These are phyloP conservation scores for Fusarium denticulatum DNA, from an alignment of 2,329 filamentous ascomycete genomes.

Conservation along the genomic window DNA sequence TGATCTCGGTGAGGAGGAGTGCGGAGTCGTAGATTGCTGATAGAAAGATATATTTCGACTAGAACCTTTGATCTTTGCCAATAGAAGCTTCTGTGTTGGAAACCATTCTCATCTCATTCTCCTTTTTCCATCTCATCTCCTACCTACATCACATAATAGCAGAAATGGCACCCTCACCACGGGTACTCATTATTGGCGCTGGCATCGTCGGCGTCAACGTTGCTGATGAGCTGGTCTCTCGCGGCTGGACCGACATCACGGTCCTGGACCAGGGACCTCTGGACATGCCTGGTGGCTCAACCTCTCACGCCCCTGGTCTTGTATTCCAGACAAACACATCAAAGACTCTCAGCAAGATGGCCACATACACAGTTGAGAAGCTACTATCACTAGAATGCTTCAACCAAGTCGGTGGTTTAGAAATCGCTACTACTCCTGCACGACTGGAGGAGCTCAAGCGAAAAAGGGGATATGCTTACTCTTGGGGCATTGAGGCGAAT, in stretches of 20 bases:
- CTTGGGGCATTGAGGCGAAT: conserved; percentile 67
- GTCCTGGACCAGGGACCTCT: conserved; percentile 72
- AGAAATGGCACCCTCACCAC: conserved; percentile 44
- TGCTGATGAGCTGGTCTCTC: conserved; percentile 69
- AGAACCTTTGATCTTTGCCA: conserved; percentile 17
- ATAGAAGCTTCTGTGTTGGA: conserved; percentile 24
- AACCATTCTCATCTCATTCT: conserved; percentile 7
- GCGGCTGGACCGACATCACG: conserved; percentile 72
- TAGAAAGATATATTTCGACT: conserved; percentile 32
- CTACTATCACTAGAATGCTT: conserved; percentile 67
- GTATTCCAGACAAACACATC: conserved; percentile 71
- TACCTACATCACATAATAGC: neutral
- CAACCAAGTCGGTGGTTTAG: conserved; percentile 71
- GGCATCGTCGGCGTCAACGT: conserved; percentile 72
- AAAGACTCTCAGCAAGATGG: conserved; percentile 67
- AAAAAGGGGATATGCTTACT: conserved; percentile 68
- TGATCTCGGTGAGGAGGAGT: conserved; percentile 13
- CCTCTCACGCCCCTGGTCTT: conserved; percentile 71
- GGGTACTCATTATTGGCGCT: conserved; percentile 69
- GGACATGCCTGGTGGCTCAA: conserved; percentile 71
- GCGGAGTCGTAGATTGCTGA: conserved; percentile 17
- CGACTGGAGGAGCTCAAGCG: conserved; percentile 70
- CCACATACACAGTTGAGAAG: conserved; percentile 70
- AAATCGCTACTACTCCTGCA: conserved; percentile 69
- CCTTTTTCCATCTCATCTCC: neutral